Percentiles rank a stretch among this genome's conserved stretches.
Conservation (phyloP, 2,329 filamentous ascomycete genomes). For the Fusarium brachygibbosum region DNA sequence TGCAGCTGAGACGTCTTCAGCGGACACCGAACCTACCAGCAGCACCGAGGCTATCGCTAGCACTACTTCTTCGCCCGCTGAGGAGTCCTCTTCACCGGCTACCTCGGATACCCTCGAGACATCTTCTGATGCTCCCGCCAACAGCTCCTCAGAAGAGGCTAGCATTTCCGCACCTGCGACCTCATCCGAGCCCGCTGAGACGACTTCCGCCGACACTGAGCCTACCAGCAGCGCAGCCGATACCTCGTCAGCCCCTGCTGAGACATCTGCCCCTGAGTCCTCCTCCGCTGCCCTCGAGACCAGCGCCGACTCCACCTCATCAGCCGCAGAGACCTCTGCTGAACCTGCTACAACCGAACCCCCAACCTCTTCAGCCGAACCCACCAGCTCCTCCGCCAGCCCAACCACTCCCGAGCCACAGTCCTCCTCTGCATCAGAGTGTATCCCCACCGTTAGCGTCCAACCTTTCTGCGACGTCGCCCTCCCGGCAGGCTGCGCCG, state of each 20-base stretch:
- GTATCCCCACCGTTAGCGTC: neutral
- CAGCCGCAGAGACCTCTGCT: neutral
- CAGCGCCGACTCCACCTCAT: neutral
- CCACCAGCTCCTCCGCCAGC: neutral
- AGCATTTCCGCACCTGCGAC: too few relatives aligned
- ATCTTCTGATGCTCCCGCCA: too few relatives aligned
- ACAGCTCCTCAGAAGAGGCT: too few relatives aligned
- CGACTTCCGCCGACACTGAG: too few relatives aligned
- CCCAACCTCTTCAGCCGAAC: neutral
- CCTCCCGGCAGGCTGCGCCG: neutral
- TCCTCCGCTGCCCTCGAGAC: neutral
- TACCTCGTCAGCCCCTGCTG: neutral
- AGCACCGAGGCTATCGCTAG: too few relatives aligned
- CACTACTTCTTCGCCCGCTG: too few relatives aligned
- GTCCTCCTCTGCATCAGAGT: neutral
- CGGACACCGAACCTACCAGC: too few relatives aligned
- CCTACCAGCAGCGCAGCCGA: too few relatives aligned
- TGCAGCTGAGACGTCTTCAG: neutral
- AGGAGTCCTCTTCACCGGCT: too few relatives aligned
- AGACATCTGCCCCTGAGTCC: neutral
- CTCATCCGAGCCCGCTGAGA: too few relatives aligned
- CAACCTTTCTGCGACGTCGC: neutral
- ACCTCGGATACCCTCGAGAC: too few relatives aligned
- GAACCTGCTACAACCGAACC: neutral
- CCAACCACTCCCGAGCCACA: neutral